These are phyloP conservation scores for Lavandula angustifolia DNA, from an alignment of 257 asterid genomes.

Conservation along the genomic window DNA sequence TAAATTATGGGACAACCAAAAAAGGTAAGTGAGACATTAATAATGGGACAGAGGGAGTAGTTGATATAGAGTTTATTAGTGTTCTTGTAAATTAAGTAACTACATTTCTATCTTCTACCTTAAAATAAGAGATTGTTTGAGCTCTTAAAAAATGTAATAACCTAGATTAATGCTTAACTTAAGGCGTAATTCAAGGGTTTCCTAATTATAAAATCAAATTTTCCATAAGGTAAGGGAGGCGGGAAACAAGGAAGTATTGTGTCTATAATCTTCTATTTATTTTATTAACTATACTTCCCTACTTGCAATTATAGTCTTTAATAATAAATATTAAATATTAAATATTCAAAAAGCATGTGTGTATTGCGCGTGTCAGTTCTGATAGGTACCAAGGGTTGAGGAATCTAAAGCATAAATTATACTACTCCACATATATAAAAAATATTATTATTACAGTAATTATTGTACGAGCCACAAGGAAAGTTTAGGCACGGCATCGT, in stretches of 20 bases:
- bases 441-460: too few relatives aligned
- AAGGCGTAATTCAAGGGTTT: constrained; percentile 52
- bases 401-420: neutral
- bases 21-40: too few relatives aligned
- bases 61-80: too few relatives aligned
- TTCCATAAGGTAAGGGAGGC: constrained; percentile 34
- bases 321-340: too few relatives aligned
- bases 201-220: constrained; percentile 27
- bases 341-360: too few relatives aligned
- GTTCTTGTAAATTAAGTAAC: too few relatives aligned
- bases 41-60: too few relatives aligned
- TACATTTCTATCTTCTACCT: constrained; percentile 20
- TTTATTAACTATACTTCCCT: neutral
- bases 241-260: constrained; percentile 51
- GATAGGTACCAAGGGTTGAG: neutral
- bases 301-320: too few relatives aligned
- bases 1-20: too few relatives aligned
- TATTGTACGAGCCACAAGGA: too few relatives aligned
- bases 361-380: neutral
- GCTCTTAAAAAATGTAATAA: neutral
- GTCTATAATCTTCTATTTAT: constrained; percentile 17
- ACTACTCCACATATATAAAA: too few relatives aligned
- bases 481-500: too few relatives aligned
- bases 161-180: constrained; percentile 38
- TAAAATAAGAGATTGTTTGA: constrained; percentile 27